A percentile compares a stretch with the other conserved stretches of the same genome.
Conservation (phyloP, 331 rosid genomes). For the Prunus yedoensis region DNA sequence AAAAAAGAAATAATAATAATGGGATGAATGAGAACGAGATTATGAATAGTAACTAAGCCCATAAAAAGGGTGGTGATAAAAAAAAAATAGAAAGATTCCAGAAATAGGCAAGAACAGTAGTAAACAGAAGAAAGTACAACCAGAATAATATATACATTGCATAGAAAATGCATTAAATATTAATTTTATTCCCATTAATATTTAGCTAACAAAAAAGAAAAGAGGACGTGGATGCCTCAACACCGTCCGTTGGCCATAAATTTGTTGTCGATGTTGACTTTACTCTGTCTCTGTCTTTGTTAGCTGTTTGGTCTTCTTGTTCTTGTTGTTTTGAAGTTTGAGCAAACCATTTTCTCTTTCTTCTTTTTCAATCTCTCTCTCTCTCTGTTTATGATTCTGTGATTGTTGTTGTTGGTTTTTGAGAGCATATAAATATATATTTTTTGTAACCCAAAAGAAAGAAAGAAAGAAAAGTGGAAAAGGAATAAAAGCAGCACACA, state of each 20-base stretch:
- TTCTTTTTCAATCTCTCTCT: too few species aligned
- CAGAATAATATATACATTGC: not conserved
- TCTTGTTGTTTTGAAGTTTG: slow-evolving; percentile 5
- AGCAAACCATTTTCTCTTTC: not conserved
- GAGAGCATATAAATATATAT: not conserved
- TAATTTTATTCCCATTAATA: not conserved
- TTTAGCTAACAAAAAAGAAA: not conserved
- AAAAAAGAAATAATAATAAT: too few species aligned
- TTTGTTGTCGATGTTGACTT: slow-evolving; percentile 29
- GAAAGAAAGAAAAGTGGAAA: not conserved
- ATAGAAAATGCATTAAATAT: not conserved
- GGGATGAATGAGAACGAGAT: not conserved
- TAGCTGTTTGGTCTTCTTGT: slow-evolving; percentile 8
- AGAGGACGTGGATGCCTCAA: slow-evolving; percentile 40
- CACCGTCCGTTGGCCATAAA: slow-evolving; percentile 38
- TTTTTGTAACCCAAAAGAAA: not conserved
- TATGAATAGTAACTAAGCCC: not conserved
- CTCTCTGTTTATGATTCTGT: not conserved
- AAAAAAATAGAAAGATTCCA: slow-evolving; percentile 17
- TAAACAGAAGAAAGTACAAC: slow-evolving; percentile 7
- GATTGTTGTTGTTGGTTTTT: slow-evolving; percentile 14
- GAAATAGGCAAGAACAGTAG: slow-evolving; percentile 7
- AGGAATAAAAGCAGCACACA: not conserved
- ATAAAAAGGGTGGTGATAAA: not conserved
- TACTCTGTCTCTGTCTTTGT: not conserved